phyloP scores from a whole-genome alignment of 2,329 filamentous ascomycete genomes.

The Pestalotiopsis sp. region DNA sequence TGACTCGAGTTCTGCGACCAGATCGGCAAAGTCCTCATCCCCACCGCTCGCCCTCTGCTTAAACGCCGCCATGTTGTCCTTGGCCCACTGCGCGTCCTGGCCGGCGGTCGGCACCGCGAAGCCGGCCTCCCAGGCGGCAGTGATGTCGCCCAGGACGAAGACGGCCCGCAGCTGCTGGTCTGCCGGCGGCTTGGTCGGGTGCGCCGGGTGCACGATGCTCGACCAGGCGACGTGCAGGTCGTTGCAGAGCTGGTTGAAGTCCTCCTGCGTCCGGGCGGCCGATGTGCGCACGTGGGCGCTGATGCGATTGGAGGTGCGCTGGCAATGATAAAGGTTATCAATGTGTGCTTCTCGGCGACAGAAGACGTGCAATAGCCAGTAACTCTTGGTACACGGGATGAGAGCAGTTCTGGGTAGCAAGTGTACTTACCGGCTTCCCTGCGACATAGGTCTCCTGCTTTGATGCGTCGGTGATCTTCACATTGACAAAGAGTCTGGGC shows the following conservation, averaged over 20 bases:
- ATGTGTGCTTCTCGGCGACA: background rate
- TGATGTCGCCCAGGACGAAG: constrained; percentile 8
- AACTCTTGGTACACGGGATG: background rate
- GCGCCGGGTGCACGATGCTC: constrained; percentile 3
- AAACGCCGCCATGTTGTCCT: constrained; percentile 9
- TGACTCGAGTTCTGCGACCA: constrained; percentile 15
- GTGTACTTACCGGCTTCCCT: constrained; percentile 31
- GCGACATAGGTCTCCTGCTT: constrained; percentile 33
- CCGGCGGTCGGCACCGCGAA: constrained; percentile 12
- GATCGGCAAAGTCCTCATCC: constrained; percentile 19
- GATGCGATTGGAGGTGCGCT: constrained; percentile 13
- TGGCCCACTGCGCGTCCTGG: constrained; percentile 11
- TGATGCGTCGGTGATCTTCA: constrained; percentile 37
- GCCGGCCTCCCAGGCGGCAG: constrained; percentile 2
- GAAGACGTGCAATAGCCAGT: background rate
- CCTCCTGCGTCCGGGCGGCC: constrained; percentile 4
- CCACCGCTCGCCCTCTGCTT: constrained; percentile 13
- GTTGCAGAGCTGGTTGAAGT: constrained; percentile 11
- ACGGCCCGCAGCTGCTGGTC: constrained; percentile 9
- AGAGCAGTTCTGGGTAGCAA: background rate
- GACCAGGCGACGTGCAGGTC: constrained; percentile 9
- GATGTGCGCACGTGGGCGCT: constrained; percentile 5
- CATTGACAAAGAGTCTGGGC: constrained; percentile 46
- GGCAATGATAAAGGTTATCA: background rate
- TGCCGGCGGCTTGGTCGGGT: constrained; percentile 1